Evolutionary conservation across 495 filamentous ascomycete species (phyloP), one percentile per base, ranked within the genome.

Genomic region (Lasiosphaeria miniovina): DNA sequence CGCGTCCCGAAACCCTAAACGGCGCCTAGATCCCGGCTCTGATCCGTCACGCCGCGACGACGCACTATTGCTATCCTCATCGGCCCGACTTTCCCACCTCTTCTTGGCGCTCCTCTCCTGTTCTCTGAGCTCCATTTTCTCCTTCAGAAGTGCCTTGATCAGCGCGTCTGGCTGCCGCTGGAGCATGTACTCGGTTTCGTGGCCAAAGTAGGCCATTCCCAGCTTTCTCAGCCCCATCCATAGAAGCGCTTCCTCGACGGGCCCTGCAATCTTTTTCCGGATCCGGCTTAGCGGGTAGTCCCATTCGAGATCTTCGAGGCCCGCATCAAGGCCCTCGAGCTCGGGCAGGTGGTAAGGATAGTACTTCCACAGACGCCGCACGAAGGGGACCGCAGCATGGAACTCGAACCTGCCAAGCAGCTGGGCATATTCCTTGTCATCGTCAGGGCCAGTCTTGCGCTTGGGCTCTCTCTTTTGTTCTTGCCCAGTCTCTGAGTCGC

Each of bases 301-400:
- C 53, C 53, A 55, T 7, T 55, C 53, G 4, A 55, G 53, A 43
- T 55, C 36, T 36, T 55, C 53, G 17, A 55, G 38, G 4, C 53
- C 53, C 8, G 51, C 51, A 31, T 55, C 36, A 12, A 55, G 53
- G 24, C 43, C 38, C 53, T 45, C 17, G 36, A 55, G 53, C 15
- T 55, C 53, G 14, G 7, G 38, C 7, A 41, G 38, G 5, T 15
- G 50, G 33, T 53, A 53, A 10, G 50, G 24, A n/a, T 53, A 32
- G 17, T 35, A 53, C 32, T 53, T 31, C 50, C 50, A 53, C 0
- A 53, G 50, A 1, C 50, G 50, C 15, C 50, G 50, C 17, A 53
- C 50, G n/a, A 33, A 33, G 17, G 50, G 50, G 32, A 53, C 34
- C 32, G 24, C 34, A 8, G 50, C 14, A 14, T 41, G 38, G 38